Evolutionary conservation across 495 filamentous ascomycete genomes (phyloP), one percentile per base, ranked within the genome.

Genomic region (Lasiosphaeriaceae sp.): DNA sequence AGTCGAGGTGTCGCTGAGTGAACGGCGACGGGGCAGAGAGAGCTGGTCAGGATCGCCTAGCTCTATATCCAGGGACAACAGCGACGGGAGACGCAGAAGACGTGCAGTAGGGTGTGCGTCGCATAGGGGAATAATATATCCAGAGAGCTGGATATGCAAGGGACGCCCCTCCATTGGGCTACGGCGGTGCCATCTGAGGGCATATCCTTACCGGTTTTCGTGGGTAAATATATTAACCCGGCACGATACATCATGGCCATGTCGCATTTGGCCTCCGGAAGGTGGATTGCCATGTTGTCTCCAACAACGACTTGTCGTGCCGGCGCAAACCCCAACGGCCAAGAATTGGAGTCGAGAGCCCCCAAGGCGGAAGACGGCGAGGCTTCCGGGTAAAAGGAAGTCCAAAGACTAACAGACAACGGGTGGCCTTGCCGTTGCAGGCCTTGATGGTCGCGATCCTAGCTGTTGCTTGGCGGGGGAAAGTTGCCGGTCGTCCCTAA

Each of bases 191-290:
- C 41, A 45, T 44, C 20, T 16, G 47, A 47, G 16, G 17, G 11
- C 3, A 24, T n/a, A 16, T 6, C 44, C n/a, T 35, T 20, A 37
- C 17, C 11, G 45, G 44, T 20, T 53, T 65, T 61, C 34, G 41
- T 62, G 62, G 67, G 55, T 64, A 66, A 68, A 66, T 70, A 56
- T 47, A 67, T 62, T 64, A 62, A 64, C 63, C 58, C 59, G 46
- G 22, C 20, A 50, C 44, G 41, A 34, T 43, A 47, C 50, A 53
- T 45, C 52, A 50, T 41, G 45, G 31, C 55, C 31, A 63, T 43
- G 37, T 61, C 58, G 35, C 29, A 59, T 60, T 55, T 41, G 60
- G 51, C 23, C 50, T 37, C 22, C 59, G 61, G 53, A 59, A 35
- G 59, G 56, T 31, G 22, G 34, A 52, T 57, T 21, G 56, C 52